A percentile compares a stretch with the other conserved stretches of the same genome.
Conservation (phyloP, 1,284 basidiomycete genomes). For the Sporisorium exsertum region DNA sequence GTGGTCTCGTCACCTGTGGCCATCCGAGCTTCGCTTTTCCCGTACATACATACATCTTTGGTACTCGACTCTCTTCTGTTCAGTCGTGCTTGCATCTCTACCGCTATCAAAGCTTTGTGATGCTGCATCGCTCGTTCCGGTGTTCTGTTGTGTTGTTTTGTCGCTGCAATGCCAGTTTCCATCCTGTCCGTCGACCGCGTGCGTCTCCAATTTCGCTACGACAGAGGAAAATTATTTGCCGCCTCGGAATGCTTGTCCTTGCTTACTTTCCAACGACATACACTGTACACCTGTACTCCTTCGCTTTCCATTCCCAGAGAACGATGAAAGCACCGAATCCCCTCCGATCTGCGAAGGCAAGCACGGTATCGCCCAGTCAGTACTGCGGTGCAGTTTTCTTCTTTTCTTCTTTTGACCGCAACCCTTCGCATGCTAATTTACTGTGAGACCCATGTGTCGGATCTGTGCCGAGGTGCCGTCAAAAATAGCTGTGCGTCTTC, state of each 20-base stretch:
- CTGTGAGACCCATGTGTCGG: neutral
- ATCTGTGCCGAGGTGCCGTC: neutral
- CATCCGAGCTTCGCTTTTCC: slow-evolving; percentile 55
- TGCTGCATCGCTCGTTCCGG: too few relatives aligned
- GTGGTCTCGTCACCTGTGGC: slow-evolving; percentile 34
- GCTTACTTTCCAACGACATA: too few relatives aligned
- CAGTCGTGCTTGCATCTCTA: too few relatives aligned
- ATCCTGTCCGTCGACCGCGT: neutral
- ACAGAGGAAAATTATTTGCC: neutral
- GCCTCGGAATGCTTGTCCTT: neutral
- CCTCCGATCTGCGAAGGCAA: slow-evolving; percentile 84
- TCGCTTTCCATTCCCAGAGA: slow-evolving; percentile 73
- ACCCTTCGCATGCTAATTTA: neutral
- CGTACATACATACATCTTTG: slow-evolving; percentile 32
- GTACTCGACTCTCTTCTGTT: neutral
- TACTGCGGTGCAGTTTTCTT: slow-evolving; percentile 80
- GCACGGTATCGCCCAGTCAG: slow-evolving; percentile 82
- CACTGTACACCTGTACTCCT: too few relatives aligned
- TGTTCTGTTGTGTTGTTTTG: neutral
- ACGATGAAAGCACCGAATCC: slow-evolving; percentile 83
- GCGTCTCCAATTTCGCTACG: neutral
- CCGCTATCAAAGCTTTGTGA: too few relatives aligned
- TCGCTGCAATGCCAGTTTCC: neutral
- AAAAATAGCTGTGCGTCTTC: neutral
- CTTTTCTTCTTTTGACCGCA: slow-evolving; percentile 67